These are phyloP conservation scores for Naganishia vaughanmartiniae DNA, from an alignment of 768 basidiomycete species.

Conservation along the genomic window DNA sequence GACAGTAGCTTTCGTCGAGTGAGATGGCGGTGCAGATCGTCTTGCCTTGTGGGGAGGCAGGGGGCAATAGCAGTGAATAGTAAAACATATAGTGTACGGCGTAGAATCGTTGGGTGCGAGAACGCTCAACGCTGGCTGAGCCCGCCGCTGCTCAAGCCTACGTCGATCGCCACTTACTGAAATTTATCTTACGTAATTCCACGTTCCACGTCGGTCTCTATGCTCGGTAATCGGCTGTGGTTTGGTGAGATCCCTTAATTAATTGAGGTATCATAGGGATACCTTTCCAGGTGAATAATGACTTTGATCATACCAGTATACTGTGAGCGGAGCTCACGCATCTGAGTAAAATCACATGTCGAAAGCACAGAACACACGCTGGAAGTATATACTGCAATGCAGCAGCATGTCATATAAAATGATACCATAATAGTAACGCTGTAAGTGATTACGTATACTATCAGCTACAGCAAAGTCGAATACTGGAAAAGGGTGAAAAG, in stretches of 20 bases:
- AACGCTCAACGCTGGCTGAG: background rate
- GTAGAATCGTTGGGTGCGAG: background rate
- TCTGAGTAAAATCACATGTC: no score
- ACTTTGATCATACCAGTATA: no score
- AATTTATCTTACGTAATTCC: no score
- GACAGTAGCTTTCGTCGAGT: background rate
- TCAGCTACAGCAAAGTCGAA: constrained; percentile 26
- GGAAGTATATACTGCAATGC: background rate
- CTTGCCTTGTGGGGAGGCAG: background rate
- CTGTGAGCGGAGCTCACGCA: no score
- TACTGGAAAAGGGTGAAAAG: background rate
- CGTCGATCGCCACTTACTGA: no score
- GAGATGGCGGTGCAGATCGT: background rate
- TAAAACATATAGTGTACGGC: background rate
- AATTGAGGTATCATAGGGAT: no score
- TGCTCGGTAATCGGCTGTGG: no score
- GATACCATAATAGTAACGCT: background rate
- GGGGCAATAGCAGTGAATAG: background rate
- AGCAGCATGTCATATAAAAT: background rate
- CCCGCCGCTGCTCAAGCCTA: background rate
- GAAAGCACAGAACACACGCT: no score
- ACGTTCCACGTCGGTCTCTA: no score
- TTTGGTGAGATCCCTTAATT: no score
- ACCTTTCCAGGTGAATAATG: no score
- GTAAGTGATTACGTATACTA: constrained; percentile 27